Base-by-base conservation (phyloP, 2,329 filamentous ascomycete species). In the Pyrenophora seminiperda region DNA sequence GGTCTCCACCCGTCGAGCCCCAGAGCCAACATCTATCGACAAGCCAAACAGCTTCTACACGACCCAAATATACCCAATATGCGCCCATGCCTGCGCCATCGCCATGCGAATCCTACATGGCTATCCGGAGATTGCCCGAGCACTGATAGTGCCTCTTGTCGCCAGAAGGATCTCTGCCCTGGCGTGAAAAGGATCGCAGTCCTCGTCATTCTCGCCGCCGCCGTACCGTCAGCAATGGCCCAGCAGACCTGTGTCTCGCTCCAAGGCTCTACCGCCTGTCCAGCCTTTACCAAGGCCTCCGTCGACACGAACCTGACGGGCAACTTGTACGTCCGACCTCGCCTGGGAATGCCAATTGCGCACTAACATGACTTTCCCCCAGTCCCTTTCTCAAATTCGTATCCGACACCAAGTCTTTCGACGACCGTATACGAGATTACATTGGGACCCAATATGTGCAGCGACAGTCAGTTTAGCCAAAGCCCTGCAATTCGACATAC, bases 351-450 rank as follows among this genome's bases (percentile, higher is more conserved):
- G 14, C 18, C 13, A 6, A 39, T 14, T 33, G 17, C n/a, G 39
- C 33, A 50, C 41, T 44, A 37, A 18, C 18, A 27, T 34, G 49
- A 41, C 57, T 41, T 41, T 20, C 48, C 50, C 41, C 54, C 67
- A 96, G 92, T 76, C 87, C 91, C 38, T 99, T 97, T 72, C 83
- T 99, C 59, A 79, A 85, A 58, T 90, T 83, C 72, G 94, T 97
- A 62, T 88, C 88, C 36, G 86, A 88, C 69, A 81, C 82, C 13
- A 75, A 81, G 45, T 84, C 87, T 7, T 99, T 99, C 71, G 94
- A 99, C 72, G 72, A 79, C 33, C 82, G 88, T 66, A 76, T 99
- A 66, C 79, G 76, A 42, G 78, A 82, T 47, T 97, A 95, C 73
- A 82, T 97, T 44, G 77, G 83, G 47, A 87, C 85, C 30, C 81